These are phyloP conservation scores for Psilocybe sp. DNA, from an alignment of 768 basidiomycete genomes.

Conservation along the genomic window DNA sequence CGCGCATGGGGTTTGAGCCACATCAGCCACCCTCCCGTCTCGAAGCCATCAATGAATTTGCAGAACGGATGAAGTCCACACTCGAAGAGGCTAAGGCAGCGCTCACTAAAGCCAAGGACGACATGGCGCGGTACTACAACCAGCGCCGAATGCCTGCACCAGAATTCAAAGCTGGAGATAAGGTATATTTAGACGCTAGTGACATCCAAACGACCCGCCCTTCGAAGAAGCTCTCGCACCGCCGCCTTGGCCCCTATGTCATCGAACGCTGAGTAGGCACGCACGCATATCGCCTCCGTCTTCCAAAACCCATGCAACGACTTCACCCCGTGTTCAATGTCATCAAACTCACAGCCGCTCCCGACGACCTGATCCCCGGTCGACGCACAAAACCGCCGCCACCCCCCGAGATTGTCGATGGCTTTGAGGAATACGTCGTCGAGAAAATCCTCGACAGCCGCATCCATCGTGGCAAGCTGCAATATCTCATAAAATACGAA, in stretches of 20 bases:
- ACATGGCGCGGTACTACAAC: conserved; percentile 11
- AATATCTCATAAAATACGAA: conserved; percentile 10
- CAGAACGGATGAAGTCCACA: conserved; percentile 1
- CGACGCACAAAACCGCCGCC: conserved; percentile 12
- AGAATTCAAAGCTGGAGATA: conserved; percentile 9
- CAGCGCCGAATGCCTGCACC: background rate
- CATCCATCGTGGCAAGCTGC: conserved; percentile 6
- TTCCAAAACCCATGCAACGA: conserved; percentile 8
- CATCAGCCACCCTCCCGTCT: conserved; percentile 8
- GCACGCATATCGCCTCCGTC: conserved; percentile 8
- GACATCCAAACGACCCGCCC: conserved; percentile 6
- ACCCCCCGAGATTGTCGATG: conserved; percentile 3
- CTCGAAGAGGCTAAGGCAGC: conserved; percentile 12
- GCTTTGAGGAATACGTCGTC: conserved; percentile 2
- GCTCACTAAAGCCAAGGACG: conserved; percentile 11
- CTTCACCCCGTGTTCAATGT: conserved; percentile 16
- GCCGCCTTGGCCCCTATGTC: conserved; percentile 9
- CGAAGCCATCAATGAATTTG: conserved; percentile 14
- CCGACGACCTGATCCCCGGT: background rate
- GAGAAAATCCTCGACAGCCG: conserved; percentile 10
- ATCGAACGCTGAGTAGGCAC: conserved; percentile 1
- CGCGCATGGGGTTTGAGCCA: conserved; percentile 12
- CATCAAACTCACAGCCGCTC: conserved; percentile 2
- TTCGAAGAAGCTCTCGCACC: conserved; percentile 9
- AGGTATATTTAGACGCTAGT: conserved; percentile 10